Base-by-base conservation (phyloP, 345 rosid species). In the Populus euphratica region DNA sequence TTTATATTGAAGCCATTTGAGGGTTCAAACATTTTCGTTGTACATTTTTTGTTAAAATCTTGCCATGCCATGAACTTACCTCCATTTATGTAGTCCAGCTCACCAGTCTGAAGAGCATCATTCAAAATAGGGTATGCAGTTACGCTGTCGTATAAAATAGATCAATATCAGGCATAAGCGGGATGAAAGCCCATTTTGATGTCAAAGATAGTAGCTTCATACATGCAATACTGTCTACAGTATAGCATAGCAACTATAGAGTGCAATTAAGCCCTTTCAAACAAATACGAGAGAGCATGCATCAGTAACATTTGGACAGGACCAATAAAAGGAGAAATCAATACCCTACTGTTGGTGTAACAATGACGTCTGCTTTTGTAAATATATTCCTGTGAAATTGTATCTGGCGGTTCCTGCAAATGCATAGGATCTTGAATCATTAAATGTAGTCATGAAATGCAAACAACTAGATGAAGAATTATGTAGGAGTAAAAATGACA, bases 71-170 rank as follows among this genome's bases (percentile, higher is more conserved):
- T 16, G 49, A 25, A 59, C 59, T 35, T 86, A 91, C 96, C 96
- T 90, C 93, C 96, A 71, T 91, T 89, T 50, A 89, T 72, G 85
- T 90, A 88, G 82, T 91, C 93, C 23, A 91, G 89, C 75, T 91
- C 96, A 43, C 96, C 96, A 0, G 96, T 90, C 77, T 84, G 52
- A 0, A 73, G 12, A 61, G 87, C 86, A 76, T 89, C 93, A 27
- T 88, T 80, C 21, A 72, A 39, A 56, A 90, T 86, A 0, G 87
- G 72, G 72, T 90, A 91, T 18, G 96, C 93, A 25, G 96, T 91
- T 59, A 91, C 92, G 0, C 96, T 91, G 83, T 74, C 52, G 73
- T 9, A 18, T n/a, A 35, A 27, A 64, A 12, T 33, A 47, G 18
- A 18, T 12, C 4, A 47, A 33, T 6, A 72, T 13, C 21, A 54